Conservation (phyloP, 2,329 filamentous ascomycete species). For the Stylonectria norvegica region DNA sequence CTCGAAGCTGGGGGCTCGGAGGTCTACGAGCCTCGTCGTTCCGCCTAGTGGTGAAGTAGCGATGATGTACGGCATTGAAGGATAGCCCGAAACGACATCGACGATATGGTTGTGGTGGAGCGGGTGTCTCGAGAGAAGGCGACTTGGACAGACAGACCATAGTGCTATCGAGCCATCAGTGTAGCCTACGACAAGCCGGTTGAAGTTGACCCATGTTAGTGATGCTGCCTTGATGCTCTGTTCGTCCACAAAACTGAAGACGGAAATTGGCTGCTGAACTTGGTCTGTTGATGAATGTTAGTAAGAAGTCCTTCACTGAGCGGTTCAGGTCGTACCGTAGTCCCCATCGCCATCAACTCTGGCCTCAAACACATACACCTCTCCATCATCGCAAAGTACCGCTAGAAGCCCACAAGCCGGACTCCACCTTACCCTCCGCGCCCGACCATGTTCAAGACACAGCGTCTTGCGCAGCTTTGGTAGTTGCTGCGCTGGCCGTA, state of each 20-base stretch:
- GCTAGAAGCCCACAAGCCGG: constrained; percentile 47
- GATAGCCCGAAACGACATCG: constrained; percentile 54
- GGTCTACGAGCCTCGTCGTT: constrained; percentile 49
- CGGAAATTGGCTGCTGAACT: constrained; percentile 42
- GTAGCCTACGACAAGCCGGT: constrained; percentile 54
- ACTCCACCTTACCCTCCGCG: constrained; percentile 52
- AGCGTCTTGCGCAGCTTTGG: constrained; percentile 43
- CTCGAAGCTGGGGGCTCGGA: constrained; percentile 51
- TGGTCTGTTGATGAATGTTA: constrained; percentile 39
- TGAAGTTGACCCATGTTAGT: constrained; percentile 54
- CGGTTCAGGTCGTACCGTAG: constrained; percentile 45
- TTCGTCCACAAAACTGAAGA: constrained; percentile 45
- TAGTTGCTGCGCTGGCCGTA: constrained; percentile 31
- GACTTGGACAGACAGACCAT: constrained; percentile 52
- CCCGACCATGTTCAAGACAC: constrained; percentile 50
- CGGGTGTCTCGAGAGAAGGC: constrained; percentile 49
- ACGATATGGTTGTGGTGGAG: constrained; percentile 53
- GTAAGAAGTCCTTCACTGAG: too few species aligned
- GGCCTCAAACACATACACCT: constrained; percentile 46
- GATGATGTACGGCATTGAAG: constrained; percentile 54
- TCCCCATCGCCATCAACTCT: constrained; percentile 29
- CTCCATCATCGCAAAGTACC: constrained; percentile 50
- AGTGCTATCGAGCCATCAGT: constrained; percentile 54
- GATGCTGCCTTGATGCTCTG: constrained; percentile 47
- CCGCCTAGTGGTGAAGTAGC: constrained; percentile 54